phyloP scores from a whole-genome alignment of 2,329 filamentous ascomycete genomes.

The Hortaea sp. region DNA sequence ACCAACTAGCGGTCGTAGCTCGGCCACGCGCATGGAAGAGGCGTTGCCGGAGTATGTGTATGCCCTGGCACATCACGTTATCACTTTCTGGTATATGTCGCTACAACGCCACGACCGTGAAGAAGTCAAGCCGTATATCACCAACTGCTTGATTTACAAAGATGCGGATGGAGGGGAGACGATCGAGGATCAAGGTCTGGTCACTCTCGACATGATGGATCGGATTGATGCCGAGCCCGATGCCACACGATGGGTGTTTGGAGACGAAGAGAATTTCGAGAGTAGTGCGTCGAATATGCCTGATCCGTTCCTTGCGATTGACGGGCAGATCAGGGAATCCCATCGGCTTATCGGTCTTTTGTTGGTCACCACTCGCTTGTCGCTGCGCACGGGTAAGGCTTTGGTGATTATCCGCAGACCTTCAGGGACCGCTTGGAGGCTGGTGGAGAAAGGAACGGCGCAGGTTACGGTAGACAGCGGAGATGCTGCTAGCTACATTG shows the following conservation, averaged over 20 bases:
- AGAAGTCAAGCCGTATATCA: constrained; percentile 82
- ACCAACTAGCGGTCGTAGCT: constrained; percentile 17
- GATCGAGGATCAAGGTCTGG: constrained; percentile 84
- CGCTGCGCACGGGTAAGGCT: constrained; percentile 31
- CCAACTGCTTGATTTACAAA: constrained; percentile 67
- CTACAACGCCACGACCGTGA: constrained; percentile 75
- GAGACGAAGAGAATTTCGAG: constrained; percentile 9
- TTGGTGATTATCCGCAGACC: constrained; percentile 23
- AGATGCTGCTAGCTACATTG: constrained; percentile 12
- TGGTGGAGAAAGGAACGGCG: constrained; percentile 9
- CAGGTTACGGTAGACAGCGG: constrained; percentile 14
- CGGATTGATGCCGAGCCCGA: constrained; percentile 19
- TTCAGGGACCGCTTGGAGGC: constrained; percentile 18
- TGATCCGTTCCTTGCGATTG: constrained; percentile 48
- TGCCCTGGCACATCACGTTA: constrained; percentile 85
- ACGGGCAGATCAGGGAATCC: constrained; percentile 57
- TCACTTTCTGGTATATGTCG: constrained; percentile 93
- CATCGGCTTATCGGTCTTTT: constrained; percentile 66
- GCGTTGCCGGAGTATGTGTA: constrained; percentile 59
- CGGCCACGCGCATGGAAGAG: constrained; percentile 12
- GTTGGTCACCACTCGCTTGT: constrained; percentile 64
- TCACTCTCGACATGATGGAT: constrained; percentile 70
- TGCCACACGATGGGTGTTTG: neutral
- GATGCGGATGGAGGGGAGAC: constrained; percentile 64
- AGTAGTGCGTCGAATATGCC: neutral